Evolutionary conservation across 2,329 filamentous ascomycete genomes (phyloP), one percentile per base, ranked within the genome.

Genomic region (Arachnomyces sp.): DNA sequence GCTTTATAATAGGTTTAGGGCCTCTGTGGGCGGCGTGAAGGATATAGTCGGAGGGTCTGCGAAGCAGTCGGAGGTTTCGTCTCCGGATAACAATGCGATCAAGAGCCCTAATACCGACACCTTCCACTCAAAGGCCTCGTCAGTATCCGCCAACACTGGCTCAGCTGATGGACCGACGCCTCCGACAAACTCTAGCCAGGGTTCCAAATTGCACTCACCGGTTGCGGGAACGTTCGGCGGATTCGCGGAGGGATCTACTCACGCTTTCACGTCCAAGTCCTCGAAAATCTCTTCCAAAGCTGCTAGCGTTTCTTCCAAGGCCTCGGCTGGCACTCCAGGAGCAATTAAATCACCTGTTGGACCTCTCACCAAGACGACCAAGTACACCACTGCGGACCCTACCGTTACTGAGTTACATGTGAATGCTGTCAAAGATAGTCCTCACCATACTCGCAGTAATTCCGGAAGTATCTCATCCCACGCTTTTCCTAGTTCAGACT

Each of bases 1-100:
- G 1, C 68, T 96, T 29, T 96, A 95, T 61, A 92, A 77, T 62
- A 81, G 88, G 29, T 74, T 96, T 52, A 80, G 81, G 57, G 85
- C 85, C 42, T 88, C 81, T 0, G 85, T 93, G n/a, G 82, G 82
- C 12, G 84, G 72, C 11, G 76, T 73, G 32, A 81, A 76, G 49
- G 76, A 79, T 41, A 69, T 64, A 38, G 61, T 63, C 25, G 59
- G 59, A 38, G 53, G 54, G 25, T 56, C 54, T 29, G 51, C 56
- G 34, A 63, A 53, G 44, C 51, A 53, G 28, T 47, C 53, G 17
- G 58, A 62, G 37, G 54, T 51, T 31, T 47, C 45, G 28, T 38
- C 52, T 6, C 38, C 45, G 17, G 61, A 61, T 7, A 44, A 45
- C 2, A 36, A 51, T 37, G 42, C 44, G 14, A 38, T 49, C 12